phyloP scores from a whole-genome alignment of 2,329 filamentous ascomycete species.

The Diaporthe ilicicola region DNA sequence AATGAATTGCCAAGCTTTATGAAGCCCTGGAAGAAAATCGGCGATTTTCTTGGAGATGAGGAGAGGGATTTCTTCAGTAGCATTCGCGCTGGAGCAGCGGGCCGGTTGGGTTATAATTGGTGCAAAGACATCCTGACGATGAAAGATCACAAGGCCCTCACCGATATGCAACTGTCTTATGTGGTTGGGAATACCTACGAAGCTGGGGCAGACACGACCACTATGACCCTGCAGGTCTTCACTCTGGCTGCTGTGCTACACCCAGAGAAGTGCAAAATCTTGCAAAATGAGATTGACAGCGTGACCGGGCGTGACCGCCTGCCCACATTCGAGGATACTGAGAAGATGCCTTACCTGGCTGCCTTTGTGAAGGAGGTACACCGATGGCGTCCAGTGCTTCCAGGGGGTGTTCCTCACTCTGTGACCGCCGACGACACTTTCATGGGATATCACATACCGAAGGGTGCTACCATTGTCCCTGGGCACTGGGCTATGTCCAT shows the following conservation, averaged over 20 bases:
- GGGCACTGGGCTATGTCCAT: conserved; percentile 45
- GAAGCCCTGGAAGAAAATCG: conserved; percentile 41
- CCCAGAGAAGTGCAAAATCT: conserved; percentile 50
- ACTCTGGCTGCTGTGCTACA: conserved; percentile 56
- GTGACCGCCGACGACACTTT: conserved; percentile 52
- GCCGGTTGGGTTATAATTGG: conserved; percentile 35
- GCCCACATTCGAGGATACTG: conserved; percentile 48
- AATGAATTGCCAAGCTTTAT: conserved; percentile 53
- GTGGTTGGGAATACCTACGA: conserved; percentile 47
- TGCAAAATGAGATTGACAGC: conserved; percentile 51
- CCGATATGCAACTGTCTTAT: conserved; percentile 36
- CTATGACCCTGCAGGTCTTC: conserved; percentile 50
- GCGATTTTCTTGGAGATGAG: conserved; percentile 45
- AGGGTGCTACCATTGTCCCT: conserved; percentile 51
- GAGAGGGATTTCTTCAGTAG: conserved; percentile 48
- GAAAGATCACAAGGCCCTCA: conserved; percentile 37
- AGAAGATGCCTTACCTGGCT: conserved; percentile 51
- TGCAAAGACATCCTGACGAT: conserved; percentile 38
- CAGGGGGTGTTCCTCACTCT: conserved; percentile 52
- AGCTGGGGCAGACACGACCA: conserved; percentile 54
- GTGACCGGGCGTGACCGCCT: conserved; percentile 49
- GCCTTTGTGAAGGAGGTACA: conserved; percentile 52
- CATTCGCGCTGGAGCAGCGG: conserved; percentile 45
- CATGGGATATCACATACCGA: conserved; percentile 55
- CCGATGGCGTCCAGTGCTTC: conserved; percentile 53